Percentiles rank a stretch among this genome's conserved stretches.
These are phyloP conservation scores for Trichoderma sp. DNA, from an alignment of 2,329 filamentous ascomycete genomes.

Conservation along the genomic window DNA sequence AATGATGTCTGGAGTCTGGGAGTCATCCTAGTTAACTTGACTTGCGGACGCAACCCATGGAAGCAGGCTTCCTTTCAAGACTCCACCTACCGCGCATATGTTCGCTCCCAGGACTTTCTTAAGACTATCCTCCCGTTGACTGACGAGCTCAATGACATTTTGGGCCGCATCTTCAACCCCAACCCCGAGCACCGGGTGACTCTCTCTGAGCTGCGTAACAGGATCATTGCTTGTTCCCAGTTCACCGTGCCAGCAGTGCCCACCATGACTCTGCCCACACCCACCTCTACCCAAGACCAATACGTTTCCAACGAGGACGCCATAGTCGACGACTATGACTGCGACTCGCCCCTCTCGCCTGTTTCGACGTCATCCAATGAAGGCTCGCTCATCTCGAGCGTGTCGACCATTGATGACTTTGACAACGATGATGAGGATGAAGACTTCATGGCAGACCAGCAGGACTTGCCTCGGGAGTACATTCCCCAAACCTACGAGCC, in stretches of 20 bases:
- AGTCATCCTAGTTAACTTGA: constrained; percentile 95
- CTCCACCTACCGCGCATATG: constrained; percentile 89
- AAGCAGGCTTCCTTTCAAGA: constrained; percentile 93
- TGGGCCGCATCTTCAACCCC: constrained; percentile 83
- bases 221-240: constrained; percentile 72
- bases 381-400: constrained; percentile 55
- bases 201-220: constrained; percentile 71
- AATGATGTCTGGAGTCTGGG: constrained; percentile 99
- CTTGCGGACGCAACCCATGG: constrained; percentile 98
- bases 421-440: constrained; percentile 31
- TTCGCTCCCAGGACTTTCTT: constrained; percentile 81
- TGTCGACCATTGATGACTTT: constrained; percentile 51
- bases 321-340: constrained; percentile 44
- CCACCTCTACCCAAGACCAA: constrained; percentile 45
- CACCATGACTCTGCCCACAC: constrained; percentile 37
- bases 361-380: constrained; percentile 52
- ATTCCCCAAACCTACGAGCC: constrained; percentile 45
- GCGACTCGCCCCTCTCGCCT: constrained; percentile 50
- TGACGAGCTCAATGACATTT: constrained; percentile 81
- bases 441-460: constrained; percentile 47
- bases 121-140: constrained; percentile 91
- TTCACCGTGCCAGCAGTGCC: constrained; percentile 59
- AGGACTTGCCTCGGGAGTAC: constrained; percentile 41
- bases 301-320: constrained; percentile 51
- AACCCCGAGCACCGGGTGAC: constrained; percentile 81